Evolutionary conservation across 2,329 filamentous ascomycete genomes (phyloP).

Genomic region (Penicillium expansum): DNA sequence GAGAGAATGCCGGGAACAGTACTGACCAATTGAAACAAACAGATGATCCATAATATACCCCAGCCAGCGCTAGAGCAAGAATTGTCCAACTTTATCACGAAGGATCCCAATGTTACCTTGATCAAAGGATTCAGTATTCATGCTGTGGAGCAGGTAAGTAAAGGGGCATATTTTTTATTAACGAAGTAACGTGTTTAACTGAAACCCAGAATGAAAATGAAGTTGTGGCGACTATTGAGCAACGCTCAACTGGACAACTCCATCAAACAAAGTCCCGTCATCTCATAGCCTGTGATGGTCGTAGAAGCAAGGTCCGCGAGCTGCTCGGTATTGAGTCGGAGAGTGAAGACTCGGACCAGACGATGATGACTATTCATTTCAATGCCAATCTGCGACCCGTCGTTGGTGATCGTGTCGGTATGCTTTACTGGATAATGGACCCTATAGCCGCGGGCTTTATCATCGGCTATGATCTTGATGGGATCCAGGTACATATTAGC

Average conservation of each 20-base stretch:
- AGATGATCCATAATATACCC: conserved; percentile 16
- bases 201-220: background rate
- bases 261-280: conserved; percentile 32
- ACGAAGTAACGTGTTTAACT: background rate
- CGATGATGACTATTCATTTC: conserved; percentile 51
- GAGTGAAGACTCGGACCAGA: conserved; percentile 45
- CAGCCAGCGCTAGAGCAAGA: conserved; percentile 13
- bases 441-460: conserved; percentile 46
- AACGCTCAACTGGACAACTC: background rate
- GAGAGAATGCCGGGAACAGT: accelerated
- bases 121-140: conserved; percentile 8
- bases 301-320: conserved; percentile 30
- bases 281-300: conserved; percentile 41
- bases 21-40: background rate
- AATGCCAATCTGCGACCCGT: conserved; percentile 43
- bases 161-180: background rate
- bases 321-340: conserved; percentile 39
- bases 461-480: conserved; percentile 44
- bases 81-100: background rate
- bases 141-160: conserved; percentile 3
- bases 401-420: conserved; percentile 41
- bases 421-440: conserved; percentile 49
- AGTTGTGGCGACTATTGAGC: conserved; percentile 2
- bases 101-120: conserved; percentile 2
- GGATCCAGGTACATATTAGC: conserved; percentile 45